These are phyloP conservation scores for Xylariales sp. DNA, from an alignment of 2,329 filamentous ascomycete species.

Conservation along the genomic window DNA sequence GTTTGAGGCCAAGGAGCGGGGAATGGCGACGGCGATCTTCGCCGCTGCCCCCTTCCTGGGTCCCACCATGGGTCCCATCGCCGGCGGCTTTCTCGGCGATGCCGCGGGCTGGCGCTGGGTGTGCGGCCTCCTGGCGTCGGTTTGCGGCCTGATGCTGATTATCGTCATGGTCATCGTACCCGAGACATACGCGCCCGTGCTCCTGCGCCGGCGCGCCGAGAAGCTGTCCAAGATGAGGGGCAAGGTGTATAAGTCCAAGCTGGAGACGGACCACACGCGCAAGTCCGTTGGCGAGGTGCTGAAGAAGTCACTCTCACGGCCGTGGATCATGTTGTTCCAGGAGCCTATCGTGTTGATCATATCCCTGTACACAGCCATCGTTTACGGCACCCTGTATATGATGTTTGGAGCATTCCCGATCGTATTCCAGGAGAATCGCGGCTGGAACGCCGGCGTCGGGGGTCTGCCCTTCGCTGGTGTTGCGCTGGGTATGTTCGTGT, in stretches of 20 bases:
- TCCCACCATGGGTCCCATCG: conserved; percentile 57
- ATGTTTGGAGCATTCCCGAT: conserved; percentile 56
- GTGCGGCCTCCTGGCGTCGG: conserved; percentile 55
- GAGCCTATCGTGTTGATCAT: conserved; percentile 66
- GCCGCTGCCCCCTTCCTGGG: conserved; percentile 62
- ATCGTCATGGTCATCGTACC: conserved; percentile 42
- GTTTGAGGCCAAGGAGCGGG: conserved; percentile 40
- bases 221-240: conserved; percentile 45
- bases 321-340: conserved; percentile 62
- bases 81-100: conserved; percentile 59
- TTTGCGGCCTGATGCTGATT: conserved; percentile 55
- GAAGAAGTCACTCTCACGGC: conserved; percentile 51
- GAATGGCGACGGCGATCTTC: conserved; percentile 56
- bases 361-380: conserved; percentile 59
- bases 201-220: conserved; percentile 45
- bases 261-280: conserved; percentile 32
- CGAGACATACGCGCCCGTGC: conserved; percentile 54
- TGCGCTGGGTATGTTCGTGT: conserved; percentile 56
- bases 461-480: conserved; percentile 64
- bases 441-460: conserved; percentile 52
- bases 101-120: conserved; percentile 65
- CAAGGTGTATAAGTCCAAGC: conserved; percentile 47
- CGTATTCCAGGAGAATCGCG: conserved; percentile 55
- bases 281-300: conserved; percentile 43
- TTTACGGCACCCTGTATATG: conserved; percentile 52